Conservation (phyloP, 139 green algal genomes). For the Chlamydomonas incerta region DNA sequence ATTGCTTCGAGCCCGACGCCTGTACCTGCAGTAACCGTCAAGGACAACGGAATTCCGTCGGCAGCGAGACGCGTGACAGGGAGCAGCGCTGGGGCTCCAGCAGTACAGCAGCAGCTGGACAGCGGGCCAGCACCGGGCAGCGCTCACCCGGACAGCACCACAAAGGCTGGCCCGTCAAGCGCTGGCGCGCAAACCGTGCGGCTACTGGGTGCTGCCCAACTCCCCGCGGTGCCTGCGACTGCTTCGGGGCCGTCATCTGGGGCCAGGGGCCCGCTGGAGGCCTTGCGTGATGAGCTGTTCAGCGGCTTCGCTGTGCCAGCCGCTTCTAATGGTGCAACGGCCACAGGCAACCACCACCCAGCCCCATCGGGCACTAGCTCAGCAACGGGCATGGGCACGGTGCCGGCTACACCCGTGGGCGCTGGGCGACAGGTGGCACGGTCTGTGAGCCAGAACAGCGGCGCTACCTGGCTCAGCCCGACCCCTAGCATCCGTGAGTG, state of each 20-base stretch:
- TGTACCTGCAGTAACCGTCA: no score
- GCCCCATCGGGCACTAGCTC: no score
- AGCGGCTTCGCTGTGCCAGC: background rate
- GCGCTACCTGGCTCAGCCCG: background rate
- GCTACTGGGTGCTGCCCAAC: background rate
- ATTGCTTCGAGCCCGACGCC: no score
- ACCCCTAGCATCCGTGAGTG: background rate
- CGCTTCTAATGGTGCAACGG: background rate
- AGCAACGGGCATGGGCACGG: no score
- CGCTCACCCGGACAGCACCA: no score
- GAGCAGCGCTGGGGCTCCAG: background rate
- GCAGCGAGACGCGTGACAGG: no score
- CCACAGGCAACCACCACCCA: background rate
- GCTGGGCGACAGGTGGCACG: no score
- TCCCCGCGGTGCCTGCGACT: background rate
- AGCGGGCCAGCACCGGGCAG: no score
- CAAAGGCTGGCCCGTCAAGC: no score
- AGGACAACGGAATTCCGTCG: no score
- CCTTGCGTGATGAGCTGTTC: conserved; percentile 28
- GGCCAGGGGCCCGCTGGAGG: conserved; percentile 11
- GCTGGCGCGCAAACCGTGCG: no score
- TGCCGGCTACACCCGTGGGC: no score
- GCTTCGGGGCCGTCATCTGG: background rate
- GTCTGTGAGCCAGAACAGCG: background rate
- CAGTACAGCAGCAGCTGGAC: background rate